phyloP scores from a whole-genome alignment of 1,284 basidiomycete genomes.

The Coniferiporia sulphurascens region DNA sequence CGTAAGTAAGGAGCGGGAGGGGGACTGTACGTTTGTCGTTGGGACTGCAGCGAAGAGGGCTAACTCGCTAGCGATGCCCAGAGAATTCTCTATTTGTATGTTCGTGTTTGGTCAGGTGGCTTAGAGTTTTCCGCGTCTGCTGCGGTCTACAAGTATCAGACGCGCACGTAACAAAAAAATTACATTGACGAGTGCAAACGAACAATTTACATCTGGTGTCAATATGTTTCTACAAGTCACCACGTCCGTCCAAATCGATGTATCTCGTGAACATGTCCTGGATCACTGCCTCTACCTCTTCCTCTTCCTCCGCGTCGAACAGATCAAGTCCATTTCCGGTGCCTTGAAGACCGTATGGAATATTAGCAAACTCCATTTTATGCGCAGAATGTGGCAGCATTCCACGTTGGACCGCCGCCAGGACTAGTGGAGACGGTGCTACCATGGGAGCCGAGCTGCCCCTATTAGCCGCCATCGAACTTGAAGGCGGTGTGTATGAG shows the following conservation, averaged over 20 bases:
- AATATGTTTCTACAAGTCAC: not conserved
- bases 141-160: no score
- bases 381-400: no score
- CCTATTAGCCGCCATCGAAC: not conserved
- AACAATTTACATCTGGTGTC: no score
- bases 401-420: no score
- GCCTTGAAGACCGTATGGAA: no score
- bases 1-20: conserved; percentile 17
- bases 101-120: not conserved
- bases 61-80: conserved; percentile 1
- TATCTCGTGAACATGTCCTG: conserved; percentile 2
- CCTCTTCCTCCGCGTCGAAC: not conserved
- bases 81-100: not conserved
- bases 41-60: conserved; percentile 15
- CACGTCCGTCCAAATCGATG: not conserved
- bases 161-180: no score
- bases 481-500: not conserved
- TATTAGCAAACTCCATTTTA: no score
- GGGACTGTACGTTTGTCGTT: conserved; percentile 18
- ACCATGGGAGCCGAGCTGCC: no score
- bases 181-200: not conserved
- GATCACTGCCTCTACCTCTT: not conserved
- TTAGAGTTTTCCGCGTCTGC: not conserved
- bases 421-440: no score
- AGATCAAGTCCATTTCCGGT: not conserved